Conservation (phyloP, 257 asterid genomes). For the Solanum bulbocastanum region DNA sequence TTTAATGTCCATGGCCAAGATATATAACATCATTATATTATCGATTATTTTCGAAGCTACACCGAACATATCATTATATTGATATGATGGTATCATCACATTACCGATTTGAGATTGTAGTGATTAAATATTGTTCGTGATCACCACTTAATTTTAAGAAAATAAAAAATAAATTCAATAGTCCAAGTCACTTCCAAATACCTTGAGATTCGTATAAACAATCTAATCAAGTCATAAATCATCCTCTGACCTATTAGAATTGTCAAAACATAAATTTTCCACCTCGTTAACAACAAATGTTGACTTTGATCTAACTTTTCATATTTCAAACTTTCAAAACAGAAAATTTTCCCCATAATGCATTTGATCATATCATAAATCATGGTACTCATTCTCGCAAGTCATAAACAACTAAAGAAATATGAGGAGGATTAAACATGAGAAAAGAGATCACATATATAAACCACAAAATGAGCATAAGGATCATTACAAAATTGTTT, state of each 20-base stretch:
- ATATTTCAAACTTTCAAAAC: no score
- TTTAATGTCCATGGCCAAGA: neutral
- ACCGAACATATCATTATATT: no score
- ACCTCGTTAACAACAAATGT: neutral
- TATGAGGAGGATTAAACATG: neutral
- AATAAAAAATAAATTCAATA: neutral
- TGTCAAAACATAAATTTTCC: no score
- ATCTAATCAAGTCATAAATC: neutral
- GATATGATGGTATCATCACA: neutral
- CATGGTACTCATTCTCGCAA: no score
- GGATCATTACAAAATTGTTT: neutral
- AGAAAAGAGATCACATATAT: neutral
- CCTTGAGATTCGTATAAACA: neutral
- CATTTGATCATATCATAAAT: no score
- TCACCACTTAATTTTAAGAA: neutral
- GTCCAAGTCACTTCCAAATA: neutral
- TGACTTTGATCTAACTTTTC: no score
- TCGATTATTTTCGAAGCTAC: no score
- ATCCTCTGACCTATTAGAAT: neutral
- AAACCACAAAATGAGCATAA: neutral
- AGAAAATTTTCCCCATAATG: no score
- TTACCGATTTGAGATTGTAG: no score
- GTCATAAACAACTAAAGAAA: neutral
- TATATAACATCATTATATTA: no score
- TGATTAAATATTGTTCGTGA: neutral